Percentiles rank a stretch among this genome's conserved stretches.
Evolutionary conservation across 371 early-diverging fungal genomes (phyloP).

Genomic region (Mortierella sp.): DNA sequence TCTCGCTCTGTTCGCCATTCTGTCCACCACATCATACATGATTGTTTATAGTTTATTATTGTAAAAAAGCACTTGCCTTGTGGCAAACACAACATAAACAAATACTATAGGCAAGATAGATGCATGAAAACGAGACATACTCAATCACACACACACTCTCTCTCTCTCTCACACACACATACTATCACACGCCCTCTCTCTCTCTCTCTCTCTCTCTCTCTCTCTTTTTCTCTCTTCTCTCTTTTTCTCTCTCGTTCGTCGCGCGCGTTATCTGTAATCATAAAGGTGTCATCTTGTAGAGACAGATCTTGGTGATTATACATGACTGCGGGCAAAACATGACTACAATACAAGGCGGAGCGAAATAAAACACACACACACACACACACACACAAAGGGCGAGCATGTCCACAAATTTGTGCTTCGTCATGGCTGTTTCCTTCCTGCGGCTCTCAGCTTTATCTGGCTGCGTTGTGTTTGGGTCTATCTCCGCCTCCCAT

Average conservation of each 20-base stretch:
- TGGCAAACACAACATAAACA: not conserved
- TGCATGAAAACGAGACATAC: conserved; percentile 1
- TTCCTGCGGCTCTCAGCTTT: conserved; percentile 18
- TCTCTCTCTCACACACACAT: not conserved
- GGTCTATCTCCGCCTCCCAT: conserved; percentile 10
- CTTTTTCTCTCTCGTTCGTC: not conserved
- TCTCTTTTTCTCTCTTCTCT: not conserved
- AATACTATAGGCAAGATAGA: conserved; percentile 1
- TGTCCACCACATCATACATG: not conserved
- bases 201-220: conserved; percentile 2
- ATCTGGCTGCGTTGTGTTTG: conserved; percentile 12
- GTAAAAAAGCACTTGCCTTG: not conserved
- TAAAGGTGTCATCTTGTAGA: not conserved
- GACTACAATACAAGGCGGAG: not conserved
- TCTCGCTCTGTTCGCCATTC: not conserved
- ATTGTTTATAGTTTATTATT: conserved; percentile 1
- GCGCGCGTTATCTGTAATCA: not conserved
- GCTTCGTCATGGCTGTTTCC: conserved; percentile 7
- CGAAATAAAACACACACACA: not conserved
- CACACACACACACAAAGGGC: not conserved
- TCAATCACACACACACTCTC: too few relatives aligned
- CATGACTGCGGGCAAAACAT: not conserved
- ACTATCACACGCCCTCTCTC: not conserved
- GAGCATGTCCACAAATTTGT: not conserved
- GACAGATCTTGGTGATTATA: not conserved